phyloP scores from a whole-genome alignment of 345 rosid species.

The Salix dunnii region DNA sequence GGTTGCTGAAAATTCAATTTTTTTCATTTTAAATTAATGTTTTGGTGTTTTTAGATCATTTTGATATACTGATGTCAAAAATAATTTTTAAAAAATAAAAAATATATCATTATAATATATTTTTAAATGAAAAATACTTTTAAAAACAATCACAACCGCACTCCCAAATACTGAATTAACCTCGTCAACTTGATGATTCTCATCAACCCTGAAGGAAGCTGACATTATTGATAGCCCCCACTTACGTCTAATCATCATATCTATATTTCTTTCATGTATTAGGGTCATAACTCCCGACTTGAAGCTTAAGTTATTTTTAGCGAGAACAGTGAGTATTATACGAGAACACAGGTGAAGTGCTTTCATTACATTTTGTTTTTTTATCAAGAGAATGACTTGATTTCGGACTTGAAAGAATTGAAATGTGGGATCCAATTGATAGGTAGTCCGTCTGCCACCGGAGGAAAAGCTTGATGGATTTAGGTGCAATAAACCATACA shows the following conservation, averaged over 20 bases:
- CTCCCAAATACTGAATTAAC: too few species aligned
- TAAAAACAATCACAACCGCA: too few species aligned
- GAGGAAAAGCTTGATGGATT: neutral
- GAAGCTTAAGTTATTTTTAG: neutral
- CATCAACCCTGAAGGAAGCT: neutral
- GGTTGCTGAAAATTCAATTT: too few species aligned
- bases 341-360: neutral
- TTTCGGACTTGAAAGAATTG: neutral
- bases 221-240: neutral
- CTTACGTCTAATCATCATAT: neutral
- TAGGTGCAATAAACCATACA: too few species aligned
- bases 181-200: neutral
- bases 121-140: too few species aligned
- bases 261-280: neutral
- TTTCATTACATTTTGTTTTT: neutral
- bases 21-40: too few species aligned
- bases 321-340: neutral
- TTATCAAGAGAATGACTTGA: neutral
- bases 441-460: neutral
- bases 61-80: rapidly evolving
- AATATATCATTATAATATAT: too few species aligned
- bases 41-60: too few species aligned
- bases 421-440: neutral
- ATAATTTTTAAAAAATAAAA: too few species aligned
- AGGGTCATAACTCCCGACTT: neutral